Evolutionary conservation across 2,329 filamentous ascomycete genomes (phyloP).

Genomic region (Dactylonectria macrodidyma): DNA sequence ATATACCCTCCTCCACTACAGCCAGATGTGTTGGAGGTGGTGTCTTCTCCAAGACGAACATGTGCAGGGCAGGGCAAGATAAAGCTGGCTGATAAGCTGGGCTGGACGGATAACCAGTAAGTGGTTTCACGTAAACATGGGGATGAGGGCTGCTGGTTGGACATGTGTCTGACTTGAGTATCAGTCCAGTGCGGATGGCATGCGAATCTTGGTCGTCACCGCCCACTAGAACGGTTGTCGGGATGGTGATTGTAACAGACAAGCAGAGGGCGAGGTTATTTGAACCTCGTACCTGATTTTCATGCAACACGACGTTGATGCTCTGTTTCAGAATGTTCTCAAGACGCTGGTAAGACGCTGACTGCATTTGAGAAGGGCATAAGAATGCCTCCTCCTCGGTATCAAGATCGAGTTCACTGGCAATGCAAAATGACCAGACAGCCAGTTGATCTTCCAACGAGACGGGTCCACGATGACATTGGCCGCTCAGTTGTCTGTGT

Average conservation of each 20-base stretch:
- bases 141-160: constrained; percentile 18
- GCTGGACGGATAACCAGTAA: constrained; percentile 16
- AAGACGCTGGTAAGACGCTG: neutral
- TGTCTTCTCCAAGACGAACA: neutral
- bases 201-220: constrained; percentile 15
- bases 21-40: constrained; percentile 7
- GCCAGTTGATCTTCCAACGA: neutral
- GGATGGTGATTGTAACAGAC: constrained; percentile 1
- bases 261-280: constrained; percentile 20
- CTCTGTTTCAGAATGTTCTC: neutral
- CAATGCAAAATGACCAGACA: neutral
- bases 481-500: constrained; percentile 4
- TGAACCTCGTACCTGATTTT: constrained; percentile 10
- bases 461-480: constrained; percentile 5
- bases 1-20: neutral
- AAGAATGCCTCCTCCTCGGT: neutral
- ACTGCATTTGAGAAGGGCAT: neutral
- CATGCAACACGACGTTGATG: neutral
- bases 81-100: constrained; percentile 23
- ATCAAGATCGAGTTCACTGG: neutral
- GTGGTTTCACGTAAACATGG: constrained; percentile 29
- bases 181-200: constrained; percentile 8
- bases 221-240: constrained; percentile 15
- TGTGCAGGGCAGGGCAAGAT: constrained; percentile 3
- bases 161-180: constrained; percentile 17